These are phyloP conservation scores for Komagataella pseudopastoris DNA, from an alignment of 805 yeast species.

Conservation along the genomic window DNA sequence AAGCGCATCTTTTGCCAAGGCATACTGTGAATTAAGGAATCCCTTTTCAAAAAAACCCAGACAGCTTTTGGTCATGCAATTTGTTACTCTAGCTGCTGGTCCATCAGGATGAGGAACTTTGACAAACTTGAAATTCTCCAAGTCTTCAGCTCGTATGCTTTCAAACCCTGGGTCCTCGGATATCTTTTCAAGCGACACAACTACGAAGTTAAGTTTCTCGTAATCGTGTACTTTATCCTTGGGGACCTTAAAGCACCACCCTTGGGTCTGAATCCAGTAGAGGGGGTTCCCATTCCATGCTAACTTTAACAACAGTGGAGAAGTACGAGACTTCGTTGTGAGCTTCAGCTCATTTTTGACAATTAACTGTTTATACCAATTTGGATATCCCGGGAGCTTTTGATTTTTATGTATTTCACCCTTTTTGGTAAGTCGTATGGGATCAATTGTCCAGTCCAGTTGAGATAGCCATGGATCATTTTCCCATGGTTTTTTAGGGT, in stretches of 20 bases:
- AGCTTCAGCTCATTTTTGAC: constrained; percentile 31
- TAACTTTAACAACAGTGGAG: constrained; percentile 64
- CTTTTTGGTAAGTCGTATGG: constrained; percentile 46
- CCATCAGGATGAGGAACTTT: constrained; percentile 88
- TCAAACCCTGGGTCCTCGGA: constrained; percentile 6
- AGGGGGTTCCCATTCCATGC: constrained; percentile 82
- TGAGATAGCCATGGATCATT: constrained; percentile 86
- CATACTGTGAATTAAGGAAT: constrained; percentile 53
- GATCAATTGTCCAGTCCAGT: constrained; percentile 71
- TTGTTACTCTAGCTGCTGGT: constrained; percentile 55
- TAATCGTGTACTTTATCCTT: constrained; percentile 19
- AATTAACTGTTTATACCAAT: constrained; percentile 69
- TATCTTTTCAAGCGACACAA: constrained; percentile 7
- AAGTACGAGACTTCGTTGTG: constrained; percentile 57
- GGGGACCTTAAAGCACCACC: constrained; percentile 81
- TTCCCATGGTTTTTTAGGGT: constrained; percentile 24
- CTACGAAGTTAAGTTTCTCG: constrained; percentile 23
- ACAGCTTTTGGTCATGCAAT: constrained; percentile 67
- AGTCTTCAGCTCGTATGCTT: constrained; percentile 2
- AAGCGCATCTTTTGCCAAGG: constrained; percentile 65
- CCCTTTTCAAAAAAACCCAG: constrained; percentile 62
- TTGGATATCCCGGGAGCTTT: constrained; percentile 81
- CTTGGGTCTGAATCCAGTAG: constrained; percentile 62
- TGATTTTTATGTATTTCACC: constrained; percentile 63
- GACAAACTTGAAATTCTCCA: constrained; percentile 23